A percentile compares a stretch with the other conserved stretches of the same genome.
Conservation (phyloP, 2,329 filamentous ascomycete genomes). For the Hypoxylon sp. region DNA sequence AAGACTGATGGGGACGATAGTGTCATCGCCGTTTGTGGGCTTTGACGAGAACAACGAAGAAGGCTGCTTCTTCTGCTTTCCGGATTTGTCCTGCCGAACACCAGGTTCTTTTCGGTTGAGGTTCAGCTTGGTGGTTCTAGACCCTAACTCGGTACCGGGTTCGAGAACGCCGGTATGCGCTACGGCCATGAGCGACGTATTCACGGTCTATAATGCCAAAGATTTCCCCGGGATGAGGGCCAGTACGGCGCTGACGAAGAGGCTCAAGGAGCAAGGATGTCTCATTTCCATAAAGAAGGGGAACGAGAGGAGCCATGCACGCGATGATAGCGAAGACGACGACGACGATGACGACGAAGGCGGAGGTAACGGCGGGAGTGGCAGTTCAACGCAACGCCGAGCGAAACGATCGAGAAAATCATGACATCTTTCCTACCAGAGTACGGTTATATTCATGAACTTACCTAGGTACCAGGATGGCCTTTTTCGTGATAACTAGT, state of each 20-base stretch:
- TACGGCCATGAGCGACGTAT: constrained; percentile 75
- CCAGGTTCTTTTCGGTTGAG: constrained; percentile 81
- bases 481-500: constrained; percentile 23
- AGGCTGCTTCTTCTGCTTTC: constrained; percentile 89
- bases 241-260: constrained; percentile 80
- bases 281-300: constrained; percentile 91
- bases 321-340: constrained; percentile 63
- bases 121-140: constrained; percentile 80
- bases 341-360: constrained; percentile 59
- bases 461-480: constrained; percentile 13
- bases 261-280: constrained; percentile 83
- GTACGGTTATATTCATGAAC: constrained; percentile 4
- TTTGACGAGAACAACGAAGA: constrained; percentile 79
- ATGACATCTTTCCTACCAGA: constrained; percentile 28
- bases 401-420: constrained; percentile 50
- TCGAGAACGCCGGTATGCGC: constrained; percentile 66
- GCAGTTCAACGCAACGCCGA: constrained; percentile 38
- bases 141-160: constrained; percentile 72
- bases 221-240: constrained; percentile 89
- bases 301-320: constrained; percentile 72
- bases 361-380: constrained; percentile 11
- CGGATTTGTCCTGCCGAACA: constrained; percentile 84
- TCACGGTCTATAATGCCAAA: constrained; percentile 86
- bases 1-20: constrained; percentile 83
- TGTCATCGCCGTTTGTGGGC: constrained; percentile 82